A percentile compares a stretch with the other conserved stretches of the same genome.
Conservation (phyloP, 257 asterid species). For the Solanum pinnatisectum region DNA sequence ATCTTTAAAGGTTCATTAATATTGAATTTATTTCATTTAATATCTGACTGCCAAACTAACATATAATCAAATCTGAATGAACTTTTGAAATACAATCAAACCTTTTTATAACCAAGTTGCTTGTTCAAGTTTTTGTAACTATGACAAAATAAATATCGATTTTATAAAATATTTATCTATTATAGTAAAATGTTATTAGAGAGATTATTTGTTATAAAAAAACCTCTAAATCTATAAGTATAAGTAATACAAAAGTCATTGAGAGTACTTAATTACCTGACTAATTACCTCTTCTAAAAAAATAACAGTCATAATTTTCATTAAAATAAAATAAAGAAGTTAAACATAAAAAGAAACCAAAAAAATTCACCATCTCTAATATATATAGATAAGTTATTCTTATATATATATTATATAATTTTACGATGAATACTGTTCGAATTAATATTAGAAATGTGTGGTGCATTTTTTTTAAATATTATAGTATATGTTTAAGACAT, state of each 20-base stretch:
- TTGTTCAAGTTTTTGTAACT: too few relatives aligned
- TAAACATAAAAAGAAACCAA: too few relatives aligned
- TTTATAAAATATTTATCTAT: too few relatives aligned
- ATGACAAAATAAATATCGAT: too few relatives aligned
- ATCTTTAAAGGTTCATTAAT: neutral
- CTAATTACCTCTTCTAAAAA: too few relatives aligned
- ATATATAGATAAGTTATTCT: neutral
- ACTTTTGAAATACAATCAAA: neutral
- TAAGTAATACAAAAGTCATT: neutral
- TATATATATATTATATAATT: neutral
- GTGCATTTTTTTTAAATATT: neutral
- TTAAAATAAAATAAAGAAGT: too few relatives aligned
- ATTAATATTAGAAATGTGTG: neutral
- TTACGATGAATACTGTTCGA: rapidly evolving
- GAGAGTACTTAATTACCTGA: too few relatives aligned
- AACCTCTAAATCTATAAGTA: neutral
- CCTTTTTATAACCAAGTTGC: too few relatives aligned
- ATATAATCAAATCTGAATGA: neutral
- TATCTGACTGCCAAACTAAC: neutral
- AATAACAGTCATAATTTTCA: too few relatives aligned
- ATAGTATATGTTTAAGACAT: neutral
- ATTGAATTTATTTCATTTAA: neutral
- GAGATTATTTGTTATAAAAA: neutral
- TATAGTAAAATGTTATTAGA: neutral
- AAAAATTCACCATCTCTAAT: too few relatives aligned